These are phyloP conservation scores for Sphaceloma murrayae DNA, from an alignment of 2,329 filamentous ascomycete genomes.

Conservation along the genomic window DNA sequence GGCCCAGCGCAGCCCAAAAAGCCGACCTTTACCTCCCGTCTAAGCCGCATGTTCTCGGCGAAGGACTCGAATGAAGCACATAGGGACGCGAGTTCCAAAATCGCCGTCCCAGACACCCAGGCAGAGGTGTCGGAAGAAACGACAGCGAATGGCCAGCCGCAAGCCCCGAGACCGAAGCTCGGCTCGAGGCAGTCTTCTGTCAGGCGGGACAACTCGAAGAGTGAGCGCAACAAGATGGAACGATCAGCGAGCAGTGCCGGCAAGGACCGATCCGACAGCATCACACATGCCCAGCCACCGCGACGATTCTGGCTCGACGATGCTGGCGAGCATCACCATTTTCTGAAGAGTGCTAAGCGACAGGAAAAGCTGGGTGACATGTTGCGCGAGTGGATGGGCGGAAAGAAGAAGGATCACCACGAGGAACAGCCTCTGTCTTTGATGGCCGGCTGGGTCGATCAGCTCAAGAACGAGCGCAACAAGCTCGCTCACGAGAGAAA, in stretches of 20 bases:
- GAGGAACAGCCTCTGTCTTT: constrained; percentile 77
- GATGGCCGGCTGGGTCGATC: constrained; percentile 93
- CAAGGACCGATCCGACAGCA: constrained; percentile 18
- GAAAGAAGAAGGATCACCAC: constrained; percentile 66
- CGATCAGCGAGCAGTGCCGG: constrained; percentile 27
- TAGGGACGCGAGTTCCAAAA: constrained; percentile 18
- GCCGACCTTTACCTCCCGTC: constrained; percentile 31
- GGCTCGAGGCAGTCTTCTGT: constrained; percentile 26
- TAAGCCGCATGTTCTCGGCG: constrained; percentile 36
- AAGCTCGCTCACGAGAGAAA: constrained; percentile 65
- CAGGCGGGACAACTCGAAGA: constrained; percentile 22
- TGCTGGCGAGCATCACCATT: constrained; percentile 72
- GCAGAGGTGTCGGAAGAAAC: constrained; percentile 24
- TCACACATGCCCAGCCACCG: constrained; percentile 23
- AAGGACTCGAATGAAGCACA: constrained; percentile 23
- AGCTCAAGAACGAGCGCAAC: constrained; percentile 79
- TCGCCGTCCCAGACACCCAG: constrained; percentile 24
- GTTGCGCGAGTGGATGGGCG: constrained; percentile 71
- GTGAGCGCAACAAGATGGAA: constrained; percentile 15
- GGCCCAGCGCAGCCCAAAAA: constrained; percentile 26
- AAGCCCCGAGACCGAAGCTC: constrained; percentile 21
- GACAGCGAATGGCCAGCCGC: constrained; percentile 10
- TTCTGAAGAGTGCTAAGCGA: constrained; percentile 77
- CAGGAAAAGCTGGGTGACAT: constrained; percentile 94
- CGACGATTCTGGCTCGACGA: constrained; percentile 48